phyloP scores from a whole-genome alignment of 164 flowering plant genomes.

The Houttuynia cordata region DNA sequence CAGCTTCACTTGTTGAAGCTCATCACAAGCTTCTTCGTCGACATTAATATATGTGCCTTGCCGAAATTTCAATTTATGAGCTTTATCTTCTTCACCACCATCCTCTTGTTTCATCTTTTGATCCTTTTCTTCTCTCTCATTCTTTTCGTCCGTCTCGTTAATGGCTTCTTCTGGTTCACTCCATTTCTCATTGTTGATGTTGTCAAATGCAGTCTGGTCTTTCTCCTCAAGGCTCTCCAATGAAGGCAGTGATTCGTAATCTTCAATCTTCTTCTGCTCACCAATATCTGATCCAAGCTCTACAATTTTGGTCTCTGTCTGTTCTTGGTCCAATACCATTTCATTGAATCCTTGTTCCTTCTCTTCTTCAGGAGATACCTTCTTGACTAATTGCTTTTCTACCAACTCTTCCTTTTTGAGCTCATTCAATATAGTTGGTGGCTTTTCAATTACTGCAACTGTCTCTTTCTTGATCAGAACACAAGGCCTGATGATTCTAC shows the following conservation, averaged over 20 bases:
- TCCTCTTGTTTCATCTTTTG: not conserved
- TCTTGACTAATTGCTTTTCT: conserved; percentile 9
- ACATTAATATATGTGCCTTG: conserved; percentile 5
- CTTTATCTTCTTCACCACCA: conserved; percentile 1
- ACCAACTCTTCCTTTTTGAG: conserved; percentile 10
- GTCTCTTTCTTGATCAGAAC: no score
- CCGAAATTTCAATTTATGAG: not conserved
- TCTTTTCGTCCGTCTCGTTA: not conserved
- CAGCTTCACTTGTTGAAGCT: conserved; percentile 6
- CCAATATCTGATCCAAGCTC: conserved; percentile 1
- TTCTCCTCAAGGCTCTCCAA: not conserved
- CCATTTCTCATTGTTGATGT: not conserved
- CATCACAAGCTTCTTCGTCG: conserved; percentile 5
- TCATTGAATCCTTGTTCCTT: conserved; percentile 10
- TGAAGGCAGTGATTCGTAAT: not conserved
- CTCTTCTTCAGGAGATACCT: not conserved
- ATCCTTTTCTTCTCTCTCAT: not conserved
- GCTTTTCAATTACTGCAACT: not conserved
- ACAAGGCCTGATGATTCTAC: conserved; percentile 4
- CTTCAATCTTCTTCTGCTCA: conserved; percentile 7
- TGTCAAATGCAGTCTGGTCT: conserved; percentile 4
- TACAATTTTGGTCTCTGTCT: not conserved
- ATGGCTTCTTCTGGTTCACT: no score
- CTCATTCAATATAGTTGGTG: not conserved
- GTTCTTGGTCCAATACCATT: not conserved